phyloP scores from a whole-genome alignment of 371 early-diverging fungal species.

The Mortierella sp. region DNA sequence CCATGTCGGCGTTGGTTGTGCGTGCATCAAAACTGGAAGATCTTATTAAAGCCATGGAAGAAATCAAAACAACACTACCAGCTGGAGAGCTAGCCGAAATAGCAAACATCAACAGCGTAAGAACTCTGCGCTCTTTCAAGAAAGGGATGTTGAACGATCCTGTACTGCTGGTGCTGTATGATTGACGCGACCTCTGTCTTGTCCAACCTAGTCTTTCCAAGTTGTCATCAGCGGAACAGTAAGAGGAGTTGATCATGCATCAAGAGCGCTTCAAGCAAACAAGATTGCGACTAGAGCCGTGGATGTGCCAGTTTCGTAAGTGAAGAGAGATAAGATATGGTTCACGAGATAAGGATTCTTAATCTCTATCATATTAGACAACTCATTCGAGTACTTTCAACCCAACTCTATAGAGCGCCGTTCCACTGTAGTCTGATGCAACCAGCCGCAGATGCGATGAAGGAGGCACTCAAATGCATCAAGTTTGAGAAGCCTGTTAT shows the following conservation, averaged over 20 bases:
- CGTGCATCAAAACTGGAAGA: slow-evolving; percentile 77
- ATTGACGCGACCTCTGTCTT: no score
- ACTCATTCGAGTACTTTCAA: no score
- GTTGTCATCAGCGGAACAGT: slow-evolving; percentile 92
- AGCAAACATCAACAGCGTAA: slow-evolving; percentile 90
- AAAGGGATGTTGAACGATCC: no score
- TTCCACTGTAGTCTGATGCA: slow-evolving; percentile 94
- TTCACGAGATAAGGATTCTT: no score
- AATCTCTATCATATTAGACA: no score
- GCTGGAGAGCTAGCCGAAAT: slow-evolving; percentile 79
- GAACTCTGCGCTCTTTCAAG: background rate
- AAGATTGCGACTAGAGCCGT: slow-evolving; percentile 88
- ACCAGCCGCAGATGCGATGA: slow-evolving; percentile 84
- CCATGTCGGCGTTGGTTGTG: slow-evolving; percentile 91
- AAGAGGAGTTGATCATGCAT: slow-evolving; percentile 87
- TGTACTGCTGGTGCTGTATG: no score
- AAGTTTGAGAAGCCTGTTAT: slow-evolving; percentile 74
- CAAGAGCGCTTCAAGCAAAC: slow-evolving; percentile 77
- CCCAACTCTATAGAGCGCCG: slow-evolving; percentile 73
- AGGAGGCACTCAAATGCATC: slow-evolving; percentile 70
- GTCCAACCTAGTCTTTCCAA: slow-evolving; percentile 68
- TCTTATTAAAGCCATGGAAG: slow-evolving; percentile 73
- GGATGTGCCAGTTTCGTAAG: slow-evolving; percentile 90
- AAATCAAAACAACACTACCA: slow-evolving; percentile 69
- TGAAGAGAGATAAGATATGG: background rate